Evolutionary conservation across 129 eudicot genomes (phyloP), one percentile per base, ranked within the genome.

Genomic region (Cynara cardunculus): DNA sequence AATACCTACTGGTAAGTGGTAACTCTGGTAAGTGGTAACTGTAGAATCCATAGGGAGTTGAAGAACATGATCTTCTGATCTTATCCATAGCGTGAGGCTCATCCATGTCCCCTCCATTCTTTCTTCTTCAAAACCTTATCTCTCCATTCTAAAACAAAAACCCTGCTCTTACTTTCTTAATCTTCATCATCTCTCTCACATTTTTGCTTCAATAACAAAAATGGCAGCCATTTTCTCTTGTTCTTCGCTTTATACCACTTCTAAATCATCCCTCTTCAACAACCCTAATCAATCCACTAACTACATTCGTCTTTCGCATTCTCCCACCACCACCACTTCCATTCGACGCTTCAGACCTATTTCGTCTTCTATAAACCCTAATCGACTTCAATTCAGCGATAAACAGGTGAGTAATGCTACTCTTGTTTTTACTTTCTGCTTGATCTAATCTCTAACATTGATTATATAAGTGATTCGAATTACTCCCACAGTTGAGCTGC

Each of bases 171-270:
- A 3, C 24, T 32, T n/a, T 14, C 49, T 27, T 16, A 10, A 46
- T 59, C 65, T 12, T 44, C 72, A 18, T 72, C 65, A 14, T 77
- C 31, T 26, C 53, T 59, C 5, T n/a, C 5, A 34, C 35, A 24
- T 41, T 67, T 65, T 27, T 65, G 34, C 37, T 46, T 49, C 64
- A 34, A 76, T 5, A 39, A 39, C 13, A 39, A 49, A 76, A 84
- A 89, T 89, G 91, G 85, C 93, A 25, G 84, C 84, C 71, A 61
- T 80, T 44, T 69, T 82, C 75, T 88, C 90, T 25, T 92, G 88
- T 73, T 88, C 90, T 32, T 88, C 87, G 28, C 82, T 82, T 2
- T 86, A 69, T 27, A 71, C 85, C 19, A 68, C 81, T 73, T 71
- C 70, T 30, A 74, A 71, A 37, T 75, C 79, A 5, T 10, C 86